Percentiles rank a stretch among this genome's conserved stretches.
Evolutionary conservation across 2,329 filamentous ascomycete genomes (phyloP).

Genomic region (Colletotrichum gloeosporioides): DNA sequence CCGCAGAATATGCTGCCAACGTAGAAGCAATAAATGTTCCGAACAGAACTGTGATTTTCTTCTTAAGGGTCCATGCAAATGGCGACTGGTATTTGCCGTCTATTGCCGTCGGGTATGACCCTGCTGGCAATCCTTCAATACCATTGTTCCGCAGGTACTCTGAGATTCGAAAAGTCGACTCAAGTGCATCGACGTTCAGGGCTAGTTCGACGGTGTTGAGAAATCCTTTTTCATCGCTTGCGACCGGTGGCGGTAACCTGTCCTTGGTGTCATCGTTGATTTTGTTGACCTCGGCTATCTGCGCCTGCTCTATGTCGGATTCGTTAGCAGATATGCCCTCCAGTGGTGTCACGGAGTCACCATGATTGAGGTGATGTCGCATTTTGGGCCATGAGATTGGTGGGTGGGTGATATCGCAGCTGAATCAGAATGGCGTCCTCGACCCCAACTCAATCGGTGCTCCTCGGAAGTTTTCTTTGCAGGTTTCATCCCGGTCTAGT

Average conservation of each 20-base stretch:
- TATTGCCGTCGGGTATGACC: background rate
- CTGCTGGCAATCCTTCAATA: background rate
- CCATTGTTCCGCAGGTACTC: background rate
- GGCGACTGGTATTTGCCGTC: slow-evolving; percentile 1
- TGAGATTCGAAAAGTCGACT: background rate
- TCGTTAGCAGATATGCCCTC: background rate
- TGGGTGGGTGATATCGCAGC: background rate
- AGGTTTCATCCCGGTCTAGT: background rate
- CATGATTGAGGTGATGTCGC: background rate
- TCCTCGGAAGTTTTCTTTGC: background rate
- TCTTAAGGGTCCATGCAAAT: slow-evolving; percentile 17
- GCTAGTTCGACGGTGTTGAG: background rate
- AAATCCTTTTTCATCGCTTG: background rate
- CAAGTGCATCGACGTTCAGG: background rate
- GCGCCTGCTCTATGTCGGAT: background rate
- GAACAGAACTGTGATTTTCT: slow-evolving; percentile 23
- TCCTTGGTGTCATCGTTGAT: background rate
- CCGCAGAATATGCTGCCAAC: slow-evolving; percentile 69
- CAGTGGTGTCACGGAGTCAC: background rate
- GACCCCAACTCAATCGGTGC: background rate
- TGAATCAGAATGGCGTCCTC: background rate
- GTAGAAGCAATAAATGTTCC: slow-evolving; percentile 50
- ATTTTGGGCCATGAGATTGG: background rate
- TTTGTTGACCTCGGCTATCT: background rate
- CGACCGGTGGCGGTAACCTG: background rate